Base-by-base conservation (phyloP, 2,329 filamentous ascomycete species). In the Ophiostoma quercus region DNA sequence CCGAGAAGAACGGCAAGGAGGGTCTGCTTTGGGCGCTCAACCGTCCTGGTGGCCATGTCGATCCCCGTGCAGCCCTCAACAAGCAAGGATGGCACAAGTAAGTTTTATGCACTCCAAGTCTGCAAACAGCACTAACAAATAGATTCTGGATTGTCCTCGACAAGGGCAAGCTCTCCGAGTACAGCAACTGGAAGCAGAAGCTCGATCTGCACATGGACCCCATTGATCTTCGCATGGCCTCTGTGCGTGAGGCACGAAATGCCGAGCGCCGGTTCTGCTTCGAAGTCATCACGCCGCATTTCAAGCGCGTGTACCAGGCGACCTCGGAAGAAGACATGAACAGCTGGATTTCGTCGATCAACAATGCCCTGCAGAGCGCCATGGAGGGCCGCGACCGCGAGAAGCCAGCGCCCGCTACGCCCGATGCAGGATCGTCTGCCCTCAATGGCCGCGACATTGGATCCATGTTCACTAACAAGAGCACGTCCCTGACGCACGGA, bases 181-280 rank as follows among this genome's bases (percentile, higher is more conserved):
- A 99, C 80, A 97, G 94, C 78, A 98, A 99, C 78, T 99, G 95
- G 95, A 99, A 99, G 80, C 92, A 99, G 78, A 94, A 88, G 78
- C 86, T 99, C 32, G 95, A 99, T 79, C 83, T 98, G 34, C 96
- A 99, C 78, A 98, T 97, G 88, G 95, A 98, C 1, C 95, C 95
- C 0, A 98, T 99, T 74, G 96, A 99, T 78, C 83, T 99, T 65
- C 91, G 95, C 47, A 95, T 98, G 88, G 95, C 95, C 11, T 98
- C 95, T 19, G 96, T 99, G 19, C 88, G 95, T 70, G 95, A 99
- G 81, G 94, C 96, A 57, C 89, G 95, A 32, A 97, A 96, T 78
- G 92, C 94, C 1, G 96, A 99, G 76, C 87, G 95, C 34, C 88
- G 95, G 5, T 99, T 99, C 79, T 98, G 94, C 79, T 99, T 99